Evolutionary conservation across 768 basidiomycete genomes (phyloP).

Genomic region (Clavulina sp.): DNA sequence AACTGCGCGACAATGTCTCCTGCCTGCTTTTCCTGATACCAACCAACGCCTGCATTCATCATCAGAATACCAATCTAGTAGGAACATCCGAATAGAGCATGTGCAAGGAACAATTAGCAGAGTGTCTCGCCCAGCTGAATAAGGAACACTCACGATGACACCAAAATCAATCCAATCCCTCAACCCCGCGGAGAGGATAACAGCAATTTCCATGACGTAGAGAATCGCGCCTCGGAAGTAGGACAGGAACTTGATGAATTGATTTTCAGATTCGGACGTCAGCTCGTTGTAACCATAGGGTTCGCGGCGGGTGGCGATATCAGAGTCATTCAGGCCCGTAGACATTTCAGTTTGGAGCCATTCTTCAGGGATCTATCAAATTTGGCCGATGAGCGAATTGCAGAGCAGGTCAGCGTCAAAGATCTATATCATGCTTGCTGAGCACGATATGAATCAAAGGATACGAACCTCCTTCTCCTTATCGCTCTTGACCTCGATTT

Average conservation of each 20-base stretch:
- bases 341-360: not conserved
- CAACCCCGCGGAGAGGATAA: slow-evolving; percentile 28
- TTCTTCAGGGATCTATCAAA: not conserved
- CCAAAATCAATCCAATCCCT: slow-evolving; percentile 33
- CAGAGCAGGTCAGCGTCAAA: not conserved
- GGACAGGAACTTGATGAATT: slow-evolving; percentile 26
- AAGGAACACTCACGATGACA: not conserved
- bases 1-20: slow-evolving; percentile 33
- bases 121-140: not conserved
- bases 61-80: slow-evolving; percentile 23
- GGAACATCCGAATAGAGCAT: not conserved
- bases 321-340: not conserved
- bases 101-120: too few relatives aligned
- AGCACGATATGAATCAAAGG: slow-evolving; percentile 9
- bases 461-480: slow-evolving; percentile 18
- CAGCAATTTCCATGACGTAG: slow-evolving; percentile 32
- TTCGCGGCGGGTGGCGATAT: not conserved
- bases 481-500: slow-evolving; percentile 15
- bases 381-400: not conserved
- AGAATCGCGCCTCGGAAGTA: slow-evolving; percentile 30
- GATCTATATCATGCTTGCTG: too few relatives aligned
- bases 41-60: slow-evolving; percentile 29
- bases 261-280: slow-evolving; percentile 18
- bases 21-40: slow-evolving; percentile 34
- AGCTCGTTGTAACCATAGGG: not conserved